These are phyloP conservation scores for Pythium monospermum DNA, from an alignment of 352 stramenopile genomes.

Conservation along the genomic window DNA sequence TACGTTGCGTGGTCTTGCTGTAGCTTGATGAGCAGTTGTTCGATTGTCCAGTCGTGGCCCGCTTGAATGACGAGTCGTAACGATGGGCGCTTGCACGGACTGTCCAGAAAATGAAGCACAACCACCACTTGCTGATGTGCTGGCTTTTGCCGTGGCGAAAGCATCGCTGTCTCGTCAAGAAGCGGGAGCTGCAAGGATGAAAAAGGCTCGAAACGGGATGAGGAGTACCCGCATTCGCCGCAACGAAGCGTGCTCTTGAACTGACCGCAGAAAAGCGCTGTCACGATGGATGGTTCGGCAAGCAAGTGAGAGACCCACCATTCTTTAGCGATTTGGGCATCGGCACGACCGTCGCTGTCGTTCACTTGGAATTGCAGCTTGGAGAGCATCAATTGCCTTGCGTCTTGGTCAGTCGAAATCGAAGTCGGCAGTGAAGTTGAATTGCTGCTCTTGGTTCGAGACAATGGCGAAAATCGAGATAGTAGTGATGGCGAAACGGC, in stretches of 20 bases:
- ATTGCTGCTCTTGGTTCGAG: background rate
- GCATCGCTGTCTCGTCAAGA: slow-evolving; percentile 12
- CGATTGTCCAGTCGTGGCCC: slow-evolving; percentile 27
- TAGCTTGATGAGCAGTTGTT: slow-evolving; percentile 35
- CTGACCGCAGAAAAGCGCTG: slow-evolving; percentile 95
- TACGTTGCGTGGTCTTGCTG: slow-evolving; percentile 21
- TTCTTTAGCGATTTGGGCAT: slow-evolving; percentile 92
- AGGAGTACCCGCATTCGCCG: slow-evolving; percentile 78
- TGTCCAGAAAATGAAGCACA: slow-evolving; percentile 31
- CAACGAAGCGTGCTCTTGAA: slow-evolving; percentile 94
- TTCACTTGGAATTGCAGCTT: slow-evolving; percentile 57
- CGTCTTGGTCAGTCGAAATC: background rate
- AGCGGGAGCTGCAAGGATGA: slow-evolving; percentile 70
- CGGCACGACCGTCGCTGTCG: slow-evolving; percentile 91
- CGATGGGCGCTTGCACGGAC: slow-evolving; percentile 5
- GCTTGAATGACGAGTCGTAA: slow-evolving; percentile 22
- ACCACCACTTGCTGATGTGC: slow-evolving; percentile 30
- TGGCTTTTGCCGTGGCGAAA: slow-evolving; percentile 7
- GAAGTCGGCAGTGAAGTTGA: background rate
- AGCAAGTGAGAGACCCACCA: slow-evolving; percentile 97
- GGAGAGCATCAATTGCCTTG: background rate
- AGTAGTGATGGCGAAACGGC: slow-evolving; percentile 5
- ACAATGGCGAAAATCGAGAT: slow-evolving; percentile 11
- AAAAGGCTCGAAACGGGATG: slow-evolving; percentile 84
- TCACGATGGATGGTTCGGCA: slow-evolving; percentile 92